Percentiles rank a stretch among this genome's conserved stretches.
Evolutionary conservation across 768 basidiomycete species (phyloP).

Genomic region (Tylopilus rubrobrunneus): DNA sequence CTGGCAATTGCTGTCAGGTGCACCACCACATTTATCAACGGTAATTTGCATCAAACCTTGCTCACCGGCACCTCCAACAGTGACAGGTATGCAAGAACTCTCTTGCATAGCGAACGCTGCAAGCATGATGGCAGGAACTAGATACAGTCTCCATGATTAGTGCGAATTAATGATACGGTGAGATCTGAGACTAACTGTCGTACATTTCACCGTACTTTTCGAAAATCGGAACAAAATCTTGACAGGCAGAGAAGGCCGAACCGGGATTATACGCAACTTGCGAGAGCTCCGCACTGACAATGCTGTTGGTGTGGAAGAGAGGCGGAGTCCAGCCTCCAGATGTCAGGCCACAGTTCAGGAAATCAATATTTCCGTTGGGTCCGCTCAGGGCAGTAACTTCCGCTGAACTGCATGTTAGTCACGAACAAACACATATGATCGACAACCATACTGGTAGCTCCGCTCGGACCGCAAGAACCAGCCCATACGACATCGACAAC

Average conservation of each 20-base stretch:
- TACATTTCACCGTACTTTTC: conserved; percentile 50
- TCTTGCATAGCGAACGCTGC: conserved; percentile 92
- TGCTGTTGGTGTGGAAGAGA: conserved; percentile 46
- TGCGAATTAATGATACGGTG: neutral
- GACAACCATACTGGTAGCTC: conserved; percentile 45
- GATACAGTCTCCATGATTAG: neutral
- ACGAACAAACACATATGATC: neutral
- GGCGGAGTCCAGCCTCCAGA: conserved; percentile 71
- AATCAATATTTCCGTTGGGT: conserved; percentile 70
- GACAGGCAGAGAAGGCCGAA: conserved; percentile 60
- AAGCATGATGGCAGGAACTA: conserved; percentile 71
- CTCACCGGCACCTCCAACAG: conserved; percentile 73
- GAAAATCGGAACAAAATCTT: conserved; percentile 48
- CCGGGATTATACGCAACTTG: conserved; percentile 44
- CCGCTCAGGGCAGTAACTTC: conserved; percentile 48
- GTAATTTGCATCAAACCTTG: conserved; percentile 88
- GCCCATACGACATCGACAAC: conserved; percentile 35
- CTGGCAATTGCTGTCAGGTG: conserved; percentile 41
- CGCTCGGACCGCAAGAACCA: conserved; percentile 41
- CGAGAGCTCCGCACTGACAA: conserved; percentile 45
- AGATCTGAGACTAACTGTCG: conserved; percentile 31
- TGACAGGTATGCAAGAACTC: conserved; percentile 62
- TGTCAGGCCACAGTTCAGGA: conserved; percentile 75
- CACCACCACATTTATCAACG: conserved; percentile 66
- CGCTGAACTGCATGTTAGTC: conserved; percentile 32